Evolutionary conservation across 306 rosid genomes (phyloP), one percentile per base, ranked within the genome.

Genomic region (Argentina anserina): DNA sequence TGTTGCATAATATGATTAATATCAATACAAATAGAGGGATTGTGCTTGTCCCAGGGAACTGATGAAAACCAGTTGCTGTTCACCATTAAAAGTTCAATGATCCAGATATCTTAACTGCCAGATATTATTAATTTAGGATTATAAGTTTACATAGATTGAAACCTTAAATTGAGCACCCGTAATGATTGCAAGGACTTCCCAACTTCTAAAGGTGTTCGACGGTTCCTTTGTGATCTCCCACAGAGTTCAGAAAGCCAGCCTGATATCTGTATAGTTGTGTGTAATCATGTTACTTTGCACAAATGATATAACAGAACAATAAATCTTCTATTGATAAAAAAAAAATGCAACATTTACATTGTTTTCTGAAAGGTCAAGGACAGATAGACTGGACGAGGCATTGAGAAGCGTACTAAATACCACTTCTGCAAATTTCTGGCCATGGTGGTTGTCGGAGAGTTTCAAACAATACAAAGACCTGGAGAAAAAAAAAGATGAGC

Each of bases 341-440:
- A 72, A 52, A 75, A 74, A 74, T 55, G 76, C 77, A 61, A 56
- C 76, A 76, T 93, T 85, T 81, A 94, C 98, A 43, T 76, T 76
- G 83, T 94, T 94, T 33, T 82, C 92, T 70, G 98, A 89, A 77
- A 94, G 94, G 79, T 94, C 97, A 69, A 89, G 96, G 79, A 81
- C 72, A 68, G 91, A 85, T 81, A 89, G 81, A 85, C 80, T 33
- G 72, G 96, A 89, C 9, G 92, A 86, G 83, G 85, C 79, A 77
- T 85, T 66, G 60, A 92, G 84, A 84, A 94, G 92, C 52, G 86
- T 81, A 56, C 20, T 65, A 61, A 89, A 82, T 75, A 91, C 84
- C 77, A 74, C 65, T 76, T 77, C 83, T 37, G 91, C 97, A 67
- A 86, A 89, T 75, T 81, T 79, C 41, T 80, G 68, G 33, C 92